Evolutionary conservation across 2,329 filamentous ascomycete genomes (phyloP), one percentile per base, ranked within the genome.

Genomic region (Endocalyx cinctus): DNA sequence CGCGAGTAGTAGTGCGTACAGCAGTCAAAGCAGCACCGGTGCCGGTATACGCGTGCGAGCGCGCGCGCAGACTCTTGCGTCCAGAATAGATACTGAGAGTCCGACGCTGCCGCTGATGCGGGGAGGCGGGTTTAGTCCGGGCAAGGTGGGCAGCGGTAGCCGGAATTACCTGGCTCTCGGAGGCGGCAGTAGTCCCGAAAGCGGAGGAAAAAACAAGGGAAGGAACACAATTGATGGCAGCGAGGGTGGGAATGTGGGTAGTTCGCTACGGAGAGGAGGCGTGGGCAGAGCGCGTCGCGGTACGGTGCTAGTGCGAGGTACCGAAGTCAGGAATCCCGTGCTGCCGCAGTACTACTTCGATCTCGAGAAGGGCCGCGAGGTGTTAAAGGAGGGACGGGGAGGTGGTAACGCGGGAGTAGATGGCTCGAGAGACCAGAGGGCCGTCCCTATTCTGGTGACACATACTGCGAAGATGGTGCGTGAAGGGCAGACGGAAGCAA

Each of bases 151-250:
- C 6, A 55, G 57, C 7, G 64, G 68, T 1, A 59, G 56, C 15
- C 59, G 58, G 35, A 67, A 73, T 34, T 75, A 74, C 41, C 59
- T 72, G 25, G 60, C 59, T 39, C 52, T 74, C 3, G 67, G 60
- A n/a, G n/a, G n/a, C n/a, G n/a, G n/a, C n/a, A n/a, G n/a, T n/a
- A 55, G 46, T 2, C 34, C 27, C 16, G 27, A 22, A 13, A 36
- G 27, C 6, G 16, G 32, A n/a, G 20, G n/a, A 5, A n/a, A 25
- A 10, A n/a, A 15, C 2, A n/a, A n/a, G n/a, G n/a, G n/a, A n/a
- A n/a, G n/a, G n/a, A n/a, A n/a, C n/a, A n/a, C n/a, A n/a, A n/a
- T n/a, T n/a, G 30, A 28, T 17, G 11, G 17, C 13, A 25, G 33
- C 6, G 18, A 15, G 12, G 16, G 14, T 5, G 18, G 13, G 17